Percentiles rank a stretch among this genome's conserved stretches.
These are phyloP conservation scores for Globisporangium megalacanthum DNA, from an alignment of 352 stramenopile species.

Conservation along the genomic window DNA sequence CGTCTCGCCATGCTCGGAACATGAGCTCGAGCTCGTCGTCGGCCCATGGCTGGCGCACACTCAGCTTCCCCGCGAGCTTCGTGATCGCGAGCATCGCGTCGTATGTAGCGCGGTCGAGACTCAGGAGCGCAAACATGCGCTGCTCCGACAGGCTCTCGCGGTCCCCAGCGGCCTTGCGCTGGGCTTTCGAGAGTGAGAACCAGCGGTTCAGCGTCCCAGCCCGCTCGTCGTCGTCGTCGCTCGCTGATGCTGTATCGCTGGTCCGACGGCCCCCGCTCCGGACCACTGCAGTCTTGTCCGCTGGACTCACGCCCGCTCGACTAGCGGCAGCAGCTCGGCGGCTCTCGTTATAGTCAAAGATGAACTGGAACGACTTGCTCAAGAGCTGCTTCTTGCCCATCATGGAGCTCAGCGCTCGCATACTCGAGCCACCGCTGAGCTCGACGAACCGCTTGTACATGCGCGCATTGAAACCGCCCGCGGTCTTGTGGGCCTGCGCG, in stretches of 20 bases:
- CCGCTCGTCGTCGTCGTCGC: background rate
- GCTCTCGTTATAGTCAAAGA: constrained; percentile 6
- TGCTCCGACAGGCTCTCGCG: constrained; percentile 6
- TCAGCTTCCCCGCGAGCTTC: constrained; percentile 8
- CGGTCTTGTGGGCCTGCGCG: background rate
- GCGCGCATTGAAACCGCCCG: constrained; percentile 9
- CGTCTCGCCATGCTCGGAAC: constrained; percentile 10
- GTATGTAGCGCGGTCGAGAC: constrained; percentile 8
- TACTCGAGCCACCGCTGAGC: constrained; percentile 5
- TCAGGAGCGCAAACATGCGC: constrained; percentile 8
- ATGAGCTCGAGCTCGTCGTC: constrained; percentile 9
- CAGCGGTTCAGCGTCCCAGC: constrained; percentile 5
- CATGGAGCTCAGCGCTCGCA: constrained; percentile 5
- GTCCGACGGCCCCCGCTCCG: too few species aligned
- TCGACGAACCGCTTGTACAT: constrained; percentile 8
- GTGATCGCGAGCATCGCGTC: constrained; percentile 9
- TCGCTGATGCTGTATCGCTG: background rate
- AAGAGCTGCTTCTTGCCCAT: constrained; percentile 14
- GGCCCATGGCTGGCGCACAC: constrained; percentile 7
- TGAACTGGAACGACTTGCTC: constrained; percentile 14
- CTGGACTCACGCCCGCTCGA: too few species aligned
- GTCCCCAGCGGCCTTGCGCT: constrained; percentile 3
- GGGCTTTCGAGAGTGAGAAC: constrained; percentile 7
- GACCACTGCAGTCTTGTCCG: too few species aligned
- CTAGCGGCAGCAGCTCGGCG: too few species aligned